A percentile compares a stretch with the other conserved stretches of the same genome.
Evolutionary conservation across 345 rosid species (phyloP).

Genomic region (Tarenaya hassleriana): DNA sequence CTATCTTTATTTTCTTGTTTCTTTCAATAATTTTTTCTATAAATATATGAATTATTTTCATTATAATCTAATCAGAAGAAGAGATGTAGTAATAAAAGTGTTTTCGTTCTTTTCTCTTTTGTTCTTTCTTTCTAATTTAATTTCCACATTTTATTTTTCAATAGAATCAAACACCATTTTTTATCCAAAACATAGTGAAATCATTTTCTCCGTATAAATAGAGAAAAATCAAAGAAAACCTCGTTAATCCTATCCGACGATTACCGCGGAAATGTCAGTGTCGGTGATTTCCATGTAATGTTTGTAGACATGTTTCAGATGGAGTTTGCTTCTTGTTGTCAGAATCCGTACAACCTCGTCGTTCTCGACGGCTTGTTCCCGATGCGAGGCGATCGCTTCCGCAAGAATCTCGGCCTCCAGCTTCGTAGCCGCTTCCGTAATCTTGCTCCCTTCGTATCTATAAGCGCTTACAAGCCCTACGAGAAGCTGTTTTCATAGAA

Average conservation of each 20-base stretch:
- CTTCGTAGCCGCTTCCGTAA: slow-evolving; percentile 53
- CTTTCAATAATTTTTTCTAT: too few species aligned
- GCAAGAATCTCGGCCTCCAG: slow-evolving; percentile 53
- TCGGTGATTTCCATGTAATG: slow-evolving; percentile 47
- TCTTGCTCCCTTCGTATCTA: slow-evolving; percentile 68
- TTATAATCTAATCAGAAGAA: too few species aligned
- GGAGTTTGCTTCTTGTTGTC: slow-evolving; percentile 75
- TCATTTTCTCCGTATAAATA: not conserved
- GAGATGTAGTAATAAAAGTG: too few species aligned
- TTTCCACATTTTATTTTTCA: too few species aligned
- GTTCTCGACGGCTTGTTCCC: slow-evolving; percentile 37
- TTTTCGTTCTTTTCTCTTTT: too few species aligned
- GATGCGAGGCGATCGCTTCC: slow-evolving; percentile 33
- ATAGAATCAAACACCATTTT: not conserved
- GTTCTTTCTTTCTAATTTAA: too few species aligned
- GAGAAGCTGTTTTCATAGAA: slow-evolving; percentile 49
- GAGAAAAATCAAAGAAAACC: too few species aligned
- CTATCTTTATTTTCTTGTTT: too few species aligned
- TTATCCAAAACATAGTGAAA: too few species aligned
- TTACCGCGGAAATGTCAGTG: slow-evolving; percentile 50
- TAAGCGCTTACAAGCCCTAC: slow-evolving; percentile 89
- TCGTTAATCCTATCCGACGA: too few species aligned
- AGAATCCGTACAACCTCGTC: slow-evolving; percentile 69
- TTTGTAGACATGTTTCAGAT: slow-evolving; percentile 45
- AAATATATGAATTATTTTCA: too few species aligned